Conservation (phyloP, 208 protist genomes). For the Leishmania martiniquensis region DNA sequence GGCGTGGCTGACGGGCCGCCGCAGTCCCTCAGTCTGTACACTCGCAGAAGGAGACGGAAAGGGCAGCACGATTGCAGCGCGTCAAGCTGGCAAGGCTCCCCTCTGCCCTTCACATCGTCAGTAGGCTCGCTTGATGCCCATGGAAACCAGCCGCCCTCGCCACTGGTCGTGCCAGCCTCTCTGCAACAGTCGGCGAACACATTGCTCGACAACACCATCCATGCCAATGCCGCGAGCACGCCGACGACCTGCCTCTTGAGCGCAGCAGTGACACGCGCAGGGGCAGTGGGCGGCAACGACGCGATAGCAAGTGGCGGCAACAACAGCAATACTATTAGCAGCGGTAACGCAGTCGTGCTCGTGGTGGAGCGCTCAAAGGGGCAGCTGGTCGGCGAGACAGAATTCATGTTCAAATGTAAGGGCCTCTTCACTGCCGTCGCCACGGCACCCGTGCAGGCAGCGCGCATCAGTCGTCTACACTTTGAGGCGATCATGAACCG, state of each 20-base stretch:
- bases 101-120: background rate
- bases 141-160: background rate
- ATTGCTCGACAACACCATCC: background rate
- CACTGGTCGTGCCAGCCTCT: background rate
- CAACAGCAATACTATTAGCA: conserved; percentile 7
- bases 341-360: conserved; percentile 10
- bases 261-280: background rate
- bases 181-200: conserved; percentile 1
- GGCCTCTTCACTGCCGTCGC: conserved; percentile 52
- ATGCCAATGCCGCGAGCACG: background rate
- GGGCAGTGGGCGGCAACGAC: background rate
- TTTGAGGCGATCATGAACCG: conserved; percentile 63
- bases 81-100: background rate
- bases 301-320: background rate
- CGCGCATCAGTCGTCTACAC: conserved; percentile 64
- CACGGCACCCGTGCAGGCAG: conserved; percentile 49
- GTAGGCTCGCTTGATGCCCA: background rate
- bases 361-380: conserved; percentile 36
- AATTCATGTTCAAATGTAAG: conserved; percentile 64
- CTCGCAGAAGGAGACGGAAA: background rate
- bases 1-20: background rate
- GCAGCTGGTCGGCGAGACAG: conserved; percentile 56
- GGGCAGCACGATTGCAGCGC: background rate
- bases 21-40: background rate
- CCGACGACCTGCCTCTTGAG: background rate